Evolutionary conservation across 768 basidiomycete genomes (phyloP), one percentile per base, ranked within the genome.

Genomic region (Asterophora parasitica): DNA sequence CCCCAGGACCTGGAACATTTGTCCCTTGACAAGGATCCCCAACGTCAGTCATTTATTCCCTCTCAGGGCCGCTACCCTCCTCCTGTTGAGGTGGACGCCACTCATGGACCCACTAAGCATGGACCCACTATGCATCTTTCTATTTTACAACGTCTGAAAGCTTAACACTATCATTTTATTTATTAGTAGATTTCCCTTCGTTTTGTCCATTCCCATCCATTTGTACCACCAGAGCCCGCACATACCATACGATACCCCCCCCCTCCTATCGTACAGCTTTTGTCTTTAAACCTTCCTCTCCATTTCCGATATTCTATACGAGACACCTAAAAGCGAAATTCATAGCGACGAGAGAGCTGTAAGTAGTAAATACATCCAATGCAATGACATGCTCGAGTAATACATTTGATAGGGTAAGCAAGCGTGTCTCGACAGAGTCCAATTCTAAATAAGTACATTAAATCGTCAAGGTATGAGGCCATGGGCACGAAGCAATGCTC

Each of bases 401-500:
- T 56, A 58, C 52, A 58, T 35, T 53, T 50, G 40, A 27, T 28
- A 49, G 6, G 23, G 23, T 23, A 23, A 23, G 47, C 23, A 49
- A 43, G 27, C 36, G 30, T 49, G 36, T 13, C 13, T 26, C 20
- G 13, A 40, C 10, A 15, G 20, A 52, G 56, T 55, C 51, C 49
- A 38, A 26, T 37, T 30, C n/a, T n/a, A 26, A 35, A 20, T 42
- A 46, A 42, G 33, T 37, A 54, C 31, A 28, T 46, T 49, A 56
- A 49, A 50, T 46, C 34, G 36, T 54, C 47, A 71, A 20, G 68
- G 62, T 56, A 75, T 69, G 13, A 77, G 65, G 48, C 73, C 73
- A 55, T 78, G 69, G 41, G 68, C 64, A 55, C 72, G 69, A 43
- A 89, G 72, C 47, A 90, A 67, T 42, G 73, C 72, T 43, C 76